Evolutionary conservation across 306 rosid species (phyloP).

Genomic region (Albizia julibrissin): DNA sequence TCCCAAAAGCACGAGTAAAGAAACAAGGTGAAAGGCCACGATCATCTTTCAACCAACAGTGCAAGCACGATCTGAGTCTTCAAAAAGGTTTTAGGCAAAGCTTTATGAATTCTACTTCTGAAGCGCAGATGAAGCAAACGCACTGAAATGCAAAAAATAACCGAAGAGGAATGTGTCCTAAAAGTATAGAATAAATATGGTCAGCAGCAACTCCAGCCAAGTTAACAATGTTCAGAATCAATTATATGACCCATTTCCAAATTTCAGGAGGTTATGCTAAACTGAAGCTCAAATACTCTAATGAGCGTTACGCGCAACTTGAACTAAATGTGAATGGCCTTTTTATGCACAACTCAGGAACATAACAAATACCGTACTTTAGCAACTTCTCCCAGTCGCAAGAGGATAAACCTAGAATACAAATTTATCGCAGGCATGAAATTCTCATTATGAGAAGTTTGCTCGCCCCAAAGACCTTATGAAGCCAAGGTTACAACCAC

Average conservation of each 20-base stretch:
- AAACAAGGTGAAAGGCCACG: not conserved
- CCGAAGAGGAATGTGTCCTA: not conserved
- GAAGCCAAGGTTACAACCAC: not conserved
- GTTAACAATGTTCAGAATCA: not conserved
- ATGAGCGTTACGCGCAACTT: not conserved
- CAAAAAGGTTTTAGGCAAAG: not conserved
- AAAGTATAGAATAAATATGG: not conserved
- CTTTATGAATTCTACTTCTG: not conserved
- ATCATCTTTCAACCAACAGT: not conserved
- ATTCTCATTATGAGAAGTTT: not conserved
- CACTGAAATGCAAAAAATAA: not conserved
- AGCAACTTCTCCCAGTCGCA: not conserved
- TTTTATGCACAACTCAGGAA: not conserved
- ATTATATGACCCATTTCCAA: not conserved
- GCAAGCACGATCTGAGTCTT: not conserved
- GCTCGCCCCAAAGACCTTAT: not conserved
- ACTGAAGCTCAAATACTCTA: not conserved
- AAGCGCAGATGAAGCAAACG: not conserved
- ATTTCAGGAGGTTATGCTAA: not conserved
- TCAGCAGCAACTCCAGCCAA: not conserved
- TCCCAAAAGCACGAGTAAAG: not conserved
- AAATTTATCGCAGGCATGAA: not conserved
- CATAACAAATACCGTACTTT: not conserved
- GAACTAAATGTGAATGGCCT: not conserved
- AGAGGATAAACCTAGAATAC: not conserved